Evolutionary conservation across 352 stramenopile species (phyloP), one percentile per base, ranked within the genome.

Genomic region (Globisporangium spiculum): DNA sequence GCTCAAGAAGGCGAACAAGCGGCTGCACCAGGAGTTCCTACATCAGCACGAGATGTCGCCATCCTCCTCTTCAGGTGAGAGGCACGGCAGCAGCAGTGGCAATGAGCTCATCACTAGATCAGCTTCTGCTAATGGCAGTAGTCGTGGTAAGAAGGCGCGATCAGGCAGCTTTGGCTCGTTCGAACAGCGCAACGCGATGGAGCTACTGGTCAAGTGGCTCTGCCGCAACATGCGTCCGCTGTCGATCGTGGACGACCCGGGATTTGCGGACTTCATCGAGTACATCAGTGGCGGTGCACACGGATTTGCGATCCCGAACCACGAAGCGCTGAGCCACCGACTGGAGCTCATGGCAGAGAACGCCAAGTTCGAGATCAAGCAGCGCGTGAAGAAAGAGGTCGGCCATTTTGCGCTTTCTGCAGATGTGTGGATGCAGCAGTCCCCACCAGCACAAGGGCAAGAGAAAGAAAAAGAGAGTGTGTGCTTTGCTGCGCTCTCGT

Each of bases 181-280:
- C 27, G 76, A 78, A 24, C 60, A 75, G 56, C 78, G 76, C 32
- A 65, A 78, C 12, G 76, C 71, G 4, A 63, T 44, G 3, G 78
- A 86, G 54, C 58, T 78, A 56, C 66, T 86, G 7, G 26, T 84
- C 41, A 73, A 73, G 38, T 86, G 78, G 78, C 57, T 86, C 50
- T 71, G 72, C n/a, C 32, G 65, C n/a, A 73, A 65, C 30, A 63
- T 82, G 58, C 74, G 78, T 5, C 65, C 78, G 20, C 68, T 83
- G 12, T 70, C 72, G 12, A 61, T 79, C 32, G 74, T 75, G 0
- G 57, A 80, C 6, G 78, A 86, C 18, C 60, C 64, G 0, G 76
- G 74, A 9, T 75, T 86, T 36, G 64, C 54, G 14, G 70, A 65
- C 2, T 80, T 83, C 38, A 66, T 73, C 9, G 66, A 69, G 24